phyloP scores from a whole-genome alignment of 345 rosid genomes.

The Carallia pectinifolia region DNA sequence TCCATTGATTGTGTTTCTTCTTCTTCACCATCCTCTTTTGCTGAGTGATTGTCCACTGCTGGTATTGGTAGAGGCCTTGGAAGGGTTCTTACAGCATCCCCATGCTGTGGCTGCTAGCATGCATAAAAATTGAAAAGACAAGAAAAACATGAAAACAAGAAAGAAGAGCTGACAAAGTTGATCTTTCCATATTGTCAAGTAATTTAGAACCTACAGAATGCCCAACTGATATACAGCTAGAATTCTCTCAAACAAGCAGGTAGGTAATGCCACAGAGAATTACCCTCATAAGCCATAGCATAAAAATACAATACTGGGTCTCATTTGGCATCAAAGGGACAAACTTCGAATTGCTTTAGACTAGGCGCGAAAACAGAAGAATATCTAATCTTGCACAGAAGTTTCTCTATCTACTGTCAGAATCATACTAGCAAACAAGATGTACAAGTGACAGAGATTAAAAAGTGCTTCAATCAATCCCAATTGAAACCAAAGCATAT shows the following conservation, averaged over 20 bases:
- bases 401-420: neutral
- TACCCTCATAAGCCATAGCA: no score
- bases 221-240: neutral
- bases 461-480: neutral
- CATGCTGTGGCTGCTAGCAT: conserved; percentile 51
- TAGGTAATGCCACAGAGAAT: neutral
- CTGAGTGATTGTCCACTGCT: conserved; percentile 32
- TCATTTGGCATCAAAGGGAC: no score
- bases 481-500: neutral
- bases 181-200: neutral
- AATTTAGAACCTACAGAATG: neutral
- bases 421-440: neutral
- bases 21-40: conserved; percentile 40
- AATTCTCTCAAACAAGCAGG: neutral
- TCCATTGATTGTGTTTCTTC: conserved; percentile 29
- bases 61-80: conserved; percentile 73
- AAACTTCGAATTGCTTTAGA: neutral
- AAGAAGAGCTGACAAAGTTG: neutral
- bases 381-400: neutral
- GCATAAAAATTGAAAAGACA: conserved; percentile 19
- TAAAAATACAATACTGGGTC: no score
- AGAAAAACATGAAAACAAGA: conserved; percentile 6
- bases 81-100: conserved; percentile 51
- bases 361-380: neutral
- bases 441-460: neutral